Evolutionary conservation across 2,329 filamentous ascomycete species (phyloP).

Genomic region (Acrocalymma vagum): DNA sequence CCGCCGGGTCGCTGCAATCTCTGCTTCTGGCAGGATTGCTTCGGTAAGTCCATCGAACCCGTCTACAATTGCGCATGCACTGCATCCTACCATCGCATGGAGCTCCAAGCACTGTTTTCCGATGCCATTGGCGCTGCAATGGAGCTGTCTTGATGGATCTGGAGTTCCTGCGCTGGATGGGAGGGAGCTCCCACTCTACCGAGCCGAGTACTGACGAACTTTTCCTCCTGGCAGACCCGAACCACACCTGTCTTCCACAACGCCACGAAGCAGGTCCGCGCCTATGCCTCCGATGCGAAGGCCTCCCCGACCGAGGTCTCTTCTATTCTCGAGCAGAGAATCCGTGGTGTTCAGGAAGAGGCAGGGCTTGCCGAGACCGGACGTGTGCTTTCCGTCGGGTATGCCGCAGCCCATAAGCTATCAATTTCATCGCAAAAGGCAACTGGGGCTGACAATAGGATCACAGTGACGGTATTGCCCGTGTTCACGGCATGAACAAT

Average conservation of each 20-base stretch:
- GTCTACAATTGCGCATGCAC: slow-evolving; percentile 51
- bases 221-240: slow-evolving; percentile 73
- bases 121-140: slow-evolving; percentile 49
- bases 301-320: slow-evolving; percentile 97
- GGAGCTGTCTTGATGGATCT: slow-evolving; percentile 40
- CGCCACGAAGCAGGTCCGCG: slow-evolving; percentile 77
- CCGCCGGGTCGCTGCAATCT: slow-evolving; percentile 92
- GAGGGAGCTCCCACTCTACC: slow-evolving; percentile 41
- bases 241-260: slow-evolving; percentile 82
- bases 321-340: slow-evolving; percentile 98
- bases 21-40: slow-evolving; percentile 89
- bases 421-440: slow-evolving; percentile 32
- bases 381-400: slow-evolving; percentile 98
- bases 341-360: slow-evolving; percentile 98
- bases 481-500: slow-evolving; percentile 99
- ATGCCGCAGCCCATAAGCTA: slow-evolving; percentile 62
- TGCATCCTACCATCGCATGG: slow-evolving; percentile 38
- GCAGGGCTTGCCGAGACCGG: slow-evolving; percentile 96
- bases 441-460: slow-evolving; percentile 40
- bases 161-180: slow-evolving; percentile 50
- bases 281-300: slow-evolving; percentile 93
- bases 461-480: slow-evolving; percentile 98
- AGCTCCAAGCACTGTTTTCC: slow-evolving; percentile 41
- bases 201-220: slow-evolving; percentile 58
- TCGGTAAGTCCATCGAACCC: slow-evolving; percentile 78